Evolutionary conservation across 1,284 basidiomycete species (phyloP).

Genomic region (Sporisorium exsertum): DNA sequence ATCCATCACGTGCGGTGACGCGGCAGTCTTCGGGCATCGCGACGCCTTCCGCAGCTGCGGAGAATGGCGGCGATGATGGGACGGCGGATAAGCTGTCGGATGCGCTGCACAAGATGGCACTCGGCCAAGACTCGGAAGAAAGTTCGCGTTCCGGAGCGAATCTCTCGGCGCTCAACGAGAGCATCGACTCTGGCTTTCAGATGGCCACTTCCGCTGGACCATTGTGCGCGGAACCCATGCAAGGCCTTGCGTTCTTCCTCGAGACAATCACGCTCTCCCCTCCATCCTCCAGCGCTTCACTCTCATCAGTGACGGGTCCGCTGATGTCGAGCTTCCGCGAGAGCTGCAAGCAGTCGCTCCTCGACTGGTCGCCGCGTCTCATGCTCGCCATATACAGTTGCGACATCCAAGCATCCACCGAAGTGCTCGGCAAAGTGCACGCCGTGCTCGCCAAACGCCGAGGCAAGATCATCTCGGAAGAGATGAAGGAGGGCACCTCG

Average conservation of each 20-base stretch:
- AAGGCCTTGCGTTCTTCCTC: conserved; percentile 91
- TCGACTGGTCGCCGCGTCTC: conserved; percentile 97
- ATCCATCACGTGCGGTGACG: conserved; percentile 26
- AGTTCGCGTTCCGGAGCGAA: conserved; percentile 3
- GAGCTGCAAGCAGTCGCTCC: conserved; percentile 84
- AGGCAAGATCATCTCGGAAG: conserved; percentile 92
- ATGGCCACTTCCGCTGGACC: conserved; percentile 93
- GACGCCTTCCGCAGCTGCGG: conserved; percentile 11
- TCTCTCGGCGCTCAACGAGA: conserved; percentile 55
- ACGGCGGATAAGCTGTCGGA: conserved; percentile 24
- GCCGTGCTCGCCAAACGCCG: conserved; percentile 90
- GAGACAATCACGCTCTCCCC: conserved; percentile 74
- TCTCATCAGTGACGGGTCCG: conserved; percentile 84
- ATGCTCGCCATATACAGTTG: conserved; percentile 99
- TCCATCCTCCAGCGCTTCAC: conserved; percentile 74
- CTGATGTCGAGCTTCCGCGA: conserved; percentile 90
- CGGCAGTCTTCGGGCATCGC: conserved; percentile 32
- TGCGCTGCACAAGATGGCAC: conserved; percentile 27
- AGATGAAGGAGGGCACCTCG: conserved; percentile 97
- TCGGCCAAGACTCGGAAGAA: conserved; percentile 20
- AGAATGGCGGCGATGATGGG: conserved; percentile 1
- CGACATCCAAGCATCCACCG: conserved; percentile 97
- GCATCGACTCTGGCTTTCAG: conserved; percentile 92
- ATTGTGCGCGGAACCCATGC: conserved; percentile 91
- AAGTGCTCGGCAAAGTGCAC: conserved; percentile 97